Evolutionary conservation across 345 rosid genomes (phyloP).

Genomic region (Trapa bicornis): DNA sequence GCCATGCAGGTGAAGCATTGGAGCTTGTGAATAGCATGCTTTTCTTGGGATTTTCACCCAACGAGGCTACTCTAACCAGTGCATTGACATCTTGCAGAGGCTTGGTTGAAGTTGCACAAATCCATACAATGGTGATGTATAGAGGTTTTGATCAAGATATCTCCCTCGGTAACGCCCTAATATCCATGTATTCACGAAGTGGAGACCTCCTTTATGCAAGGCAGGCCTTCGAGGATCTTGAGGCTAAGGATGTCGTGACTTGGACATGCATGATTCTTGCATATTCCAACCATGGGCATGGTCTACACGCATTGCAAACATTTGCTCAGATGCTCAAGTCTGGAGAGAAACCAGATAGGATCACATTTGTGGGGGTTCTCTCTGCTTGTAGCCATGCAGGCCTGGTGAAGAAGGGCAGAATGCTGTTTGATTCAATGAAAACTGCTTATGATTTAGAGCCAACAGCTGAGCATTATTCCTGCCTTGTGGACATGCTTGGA

Average conservation of each 20-base stretch:
- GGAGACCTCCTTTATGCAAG: slow-evolving; percentile 26
- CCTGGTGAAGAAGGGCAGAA: slow-evolving; percentile 22
- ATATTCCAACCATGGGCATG: slow-evolving; percentile 29
- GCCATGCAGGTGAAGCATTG: slow-evolving; percentile 20
- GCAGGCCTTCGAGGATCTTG: slow-evolving; percentile 17
- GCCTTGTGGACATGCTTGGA: slow-evolving; percentile 33
- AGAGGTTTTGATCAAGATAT: slow-evolving; percentile 22
- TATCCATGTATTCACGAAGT: slow-evolving; percentile 22
- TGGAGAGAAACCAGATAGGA: slow-evolving; percentile 25
- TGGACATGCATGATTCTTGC: slow-evolving; percentile 36
- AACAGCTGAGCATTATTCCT: slow-evolving; percentile 29
- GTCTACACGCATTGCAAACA: slow-evolving; percentile 17
- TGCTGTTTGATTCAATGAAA: slow-evolving; percentile 20
- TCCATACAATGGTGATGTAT: slow-evolving; percentile 21
- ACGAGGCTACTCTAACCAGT: slow-evolving; percentile 25
- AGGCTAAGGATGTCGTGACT: slow-evolving; percentile 26
- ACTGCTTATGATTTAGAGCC: slow-evolving; percentile 20
- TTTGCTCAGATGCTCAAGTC: slow-evolving; percentile 25
- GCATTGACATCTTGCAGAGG: slow-evolving; percentile 19
- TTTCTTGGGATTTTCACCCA: slow-evolving; percentile 14
- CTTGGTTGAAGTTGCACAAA: slow-evolving; percentile 18
- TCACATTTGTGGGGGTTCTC: slow-evolving; percentile 28
- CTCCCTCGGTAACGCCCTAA: slow-evolving; percentile 21
- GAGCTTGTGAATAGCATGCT: slow-evolving; percentile 21
- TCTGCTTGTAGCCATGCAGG: slow-evolving; percentile 33